Conservation (phyloP, 805 yeast genomes). For the Suhomyces tanzawaensis region DNA sequence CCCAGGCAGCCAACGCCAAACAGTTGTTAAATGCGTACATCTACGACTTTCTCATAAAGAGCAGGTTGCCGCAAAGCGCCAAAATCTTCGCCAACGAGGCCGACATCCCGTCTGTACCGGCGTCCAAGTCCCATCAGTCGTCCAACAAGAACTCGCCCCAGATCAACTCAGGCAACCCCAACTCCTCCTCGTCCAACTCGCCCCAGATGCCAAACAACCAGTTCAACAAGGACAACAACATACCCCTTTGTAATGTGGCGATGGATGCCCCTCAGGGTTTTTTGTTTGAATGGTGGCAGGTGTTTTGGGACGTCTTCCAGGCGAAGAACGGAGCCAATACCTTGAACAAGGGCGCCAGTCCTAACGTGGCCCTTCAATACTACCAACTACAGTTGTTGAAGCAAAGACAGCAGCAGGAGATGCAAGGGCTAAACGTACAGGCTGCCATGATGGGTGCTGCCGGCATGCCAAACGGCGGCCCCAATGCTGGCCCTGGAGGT, state of each 20-base stretch:
- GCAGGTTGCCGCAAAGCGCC: conserved; percentile 71
- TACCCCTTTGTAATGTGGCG: conserved; percentile 51
- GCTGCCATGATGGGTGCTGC: conserved; percentile 14
- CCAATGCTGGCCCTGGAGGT: conserved; percentile 1
- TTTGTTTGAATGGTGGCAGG: conserved; percentile 92
- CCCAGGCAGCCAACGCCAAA: conserved; percentile 51
- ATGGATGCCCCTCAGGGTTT: conserved; percentile 88
- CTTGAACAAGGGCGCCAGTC: conserved; percentile 54
- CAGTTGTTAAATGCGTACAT: conserved; percentile 77
- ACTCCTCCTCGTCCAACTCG: conserved; percentile 12
- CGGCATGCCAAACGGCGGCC: conserved; percentile 7
- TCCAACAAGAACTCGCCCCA: conserved; percentile 21
- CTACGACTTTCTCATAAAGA: conserved; percentile 79
- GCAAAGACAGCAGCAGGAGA: conserved; percentile 57
- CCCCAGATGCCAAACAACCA: conserved; percentile 28
- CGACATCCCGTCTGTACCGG: conserved; percentile 46
- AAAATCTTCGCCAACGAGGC: conserved; percentile 73
- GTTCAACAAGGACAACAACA: conserved; percentile 37
- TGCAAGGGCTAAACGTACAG: conserved; percentile 38
- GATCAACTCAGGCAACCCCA: conserved; percentile 4
- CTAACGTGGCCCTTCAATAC: conserved; percentile 61
- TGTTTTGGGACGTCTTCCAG: conserved; percentile 90
- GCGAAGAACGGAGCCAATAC: conserved; percentile 51
- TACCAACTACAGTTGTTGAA: conserved; percentile 59
- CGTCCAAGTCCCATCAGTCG: conserved; percentile 6